Percentiles rank a stretch among this genome's conserved stretches.
Evolutionary conservation across 129 eudicot species (phyloP).

Genomic region (Artemisia argyi): DNA sequence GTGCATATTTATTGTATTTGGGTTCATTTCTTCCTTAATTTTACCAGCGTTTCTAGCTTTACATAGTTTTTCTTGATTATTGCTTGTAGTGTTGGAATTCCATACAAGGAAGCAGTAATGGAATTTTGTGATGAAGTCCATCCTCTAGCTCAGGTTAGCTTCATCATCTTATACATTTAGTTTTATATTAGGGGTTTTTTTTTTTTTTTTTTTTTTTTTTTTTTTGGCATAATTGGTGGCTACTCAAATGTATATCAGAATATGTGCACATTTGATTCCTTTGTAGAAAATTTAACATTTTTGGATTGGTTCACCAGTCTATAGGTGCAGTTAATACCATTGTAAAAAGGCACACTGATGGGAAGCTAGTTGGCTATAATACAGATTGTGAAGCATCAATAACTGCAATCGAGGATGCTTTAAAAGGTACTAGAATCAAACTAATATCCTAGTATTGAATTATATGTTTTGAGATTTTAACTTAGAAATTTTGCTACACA

Average conservation of each 20-base stretch:
- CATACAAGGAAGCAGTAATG: conserved; percentile 84
- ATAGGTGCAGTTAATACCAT: conserved; percentile 91
- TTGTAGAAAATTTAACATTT: not conserved
- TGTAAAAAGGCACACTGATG: conserved; percentile 59
- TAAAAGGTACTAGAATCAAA: conserved; percentile 48
- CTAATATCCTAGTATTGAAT: not conserved
- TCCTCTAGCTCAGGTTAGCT: conserved; percentile 80
- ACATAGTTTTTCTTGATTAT: conserved; percentile 17
- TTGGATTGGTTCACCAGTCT: conserved; percentile 43
- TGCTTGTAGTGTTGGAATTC: conserved; percentile 68
- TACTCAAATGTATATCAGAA: not conserved
- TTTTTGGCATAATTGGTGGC: too few relatives aligned
- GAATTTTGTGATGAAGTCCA: conserved; percentile 72
- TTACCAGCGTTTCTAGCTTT: not conserved
- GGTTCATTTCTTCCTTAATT: not conserved
- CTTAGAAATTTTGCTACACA: not conserved
- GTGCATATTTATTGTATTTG: not conserved
- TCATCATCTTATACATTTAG: conserved; percentile 16
- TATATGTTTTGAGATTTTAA: not conserved
- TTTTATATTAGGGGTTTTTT: too few relatives aligned
- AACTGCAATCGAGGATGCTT: conserved; percentile 80
- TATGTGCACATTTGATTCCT: conserved; percentile 8
- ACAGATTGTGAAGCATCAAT: conserved; percentile 89
- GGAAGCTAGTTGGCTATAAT: conserved; percentile 78
- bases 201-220: too few relatives aligned